These are phyloP conservation scores for Liriodendron chinense DNA, from an alignment of 164 flowering plant species.

Conservation along the genomic window DNA sequence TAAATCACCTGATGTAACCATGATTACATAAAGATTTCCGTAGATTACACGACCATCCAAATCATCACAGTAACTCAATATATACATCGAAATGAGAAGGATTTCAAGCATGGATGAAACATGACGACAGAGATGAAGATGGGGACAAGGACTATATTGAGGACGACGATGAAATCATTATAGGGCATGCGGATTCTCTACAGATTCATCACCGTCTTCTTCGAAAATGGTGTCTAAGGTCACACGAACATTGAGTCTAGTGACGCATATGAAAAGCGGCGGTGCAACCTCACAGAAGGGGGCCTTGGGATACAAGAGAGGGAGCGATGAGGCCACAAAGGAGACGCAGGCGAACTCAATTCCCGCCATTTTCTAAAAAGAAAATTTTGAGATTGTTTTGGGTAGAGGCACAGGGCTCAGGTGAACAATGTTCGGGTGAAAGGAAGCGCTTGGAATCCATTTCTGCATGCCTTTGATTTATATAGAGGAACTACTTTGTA, in stretches of 20 bases:
- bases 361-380: background rate
- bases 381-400: background rate
- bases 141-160: background rate
- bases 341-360: background rate
- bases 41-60: no score
- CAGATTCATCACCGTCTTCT: background rate
- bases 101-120: background rate
- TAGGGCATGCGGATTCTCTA: background rate
- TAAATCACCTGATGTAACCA: no score
- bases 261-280: background rate
- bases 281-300: background rate
- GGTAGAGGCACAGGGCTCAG: background rate
- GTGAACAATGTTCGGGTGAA: background rate
- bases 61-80: no score
- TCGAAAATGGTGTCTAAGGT: background rate
- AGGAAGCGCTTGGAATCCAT: background rate
- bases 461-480: background rate
- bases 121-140: no score
- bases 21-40: no score
- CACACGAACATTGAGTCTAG: background rate
- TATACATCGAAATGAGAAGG: no score
- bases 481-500: background rate
- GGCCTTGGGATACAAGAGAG: background rate
- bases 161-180: background rate
- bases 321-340: background rate